Percentiles rank a stretch among this genome's conserved stretches.
phyloP scores from a whole-genome alignment of 179 eudicot species.

The Patellifolia procumbens region DNA sequence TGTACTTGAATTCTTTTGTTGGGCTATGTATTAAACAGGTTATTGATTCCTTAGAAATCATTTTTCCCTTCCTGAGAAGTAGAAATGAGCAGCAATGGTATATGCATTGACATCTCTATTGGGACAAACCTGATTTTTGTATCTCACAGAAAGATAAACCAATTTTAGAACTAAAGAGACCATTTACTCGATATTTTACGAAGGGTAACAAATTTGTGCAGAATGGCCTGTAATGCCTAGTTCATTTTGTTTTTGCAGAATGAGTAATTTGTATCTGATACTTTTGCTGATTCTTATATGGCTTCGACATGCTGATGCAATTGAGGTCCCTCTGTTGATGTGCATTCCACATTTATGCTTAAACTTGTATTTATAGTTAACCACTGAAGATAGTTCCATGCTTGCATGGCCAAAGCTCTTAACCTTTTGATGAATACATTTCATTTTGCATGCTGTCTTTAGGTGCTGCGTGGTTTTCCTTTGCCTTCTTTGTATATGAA shows the following conservation, averaged over 20 bases:
- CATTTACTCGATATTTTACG: not conserved
- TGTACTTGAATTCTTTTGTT: not conserved
- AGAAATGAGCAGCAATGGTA: not conserved
- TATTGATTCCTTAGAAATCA: not conserved
- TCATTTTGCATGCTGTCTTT: not conserved
- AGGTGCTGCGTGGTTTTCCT: not conserved
- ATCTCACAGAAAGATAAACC: not conserved
- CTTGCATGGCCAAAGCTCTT: not conserved
- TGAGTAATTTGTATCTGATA: not conserved
- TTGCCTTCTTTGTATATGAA: not conserved
- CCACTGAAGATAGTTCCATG: not conserved
- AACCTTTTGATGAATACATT: not conserved
- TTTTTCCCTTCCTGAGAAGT: too few species aligned
- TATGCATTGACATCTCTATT: not conserved
- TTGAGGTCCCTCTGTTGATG: not conserved
- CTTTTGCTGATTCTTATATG: not conserved
- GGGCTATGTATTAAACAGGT: not conserved
- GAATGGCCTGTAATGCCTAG: not conserved
- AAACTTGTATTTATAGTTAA: not conserved
- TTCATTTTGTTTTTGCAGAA: not conserved
- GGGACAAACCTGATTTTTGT: not conserved
- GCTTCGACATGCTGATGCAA: not conserved
- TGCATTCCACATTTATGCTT: not conserved
- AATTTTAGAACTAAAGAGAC: not conserved
- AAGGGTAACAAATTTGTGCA: not conserved